Conservation (phyloP, 139 green algal genomes). For the Closterium sp. region DNA sequence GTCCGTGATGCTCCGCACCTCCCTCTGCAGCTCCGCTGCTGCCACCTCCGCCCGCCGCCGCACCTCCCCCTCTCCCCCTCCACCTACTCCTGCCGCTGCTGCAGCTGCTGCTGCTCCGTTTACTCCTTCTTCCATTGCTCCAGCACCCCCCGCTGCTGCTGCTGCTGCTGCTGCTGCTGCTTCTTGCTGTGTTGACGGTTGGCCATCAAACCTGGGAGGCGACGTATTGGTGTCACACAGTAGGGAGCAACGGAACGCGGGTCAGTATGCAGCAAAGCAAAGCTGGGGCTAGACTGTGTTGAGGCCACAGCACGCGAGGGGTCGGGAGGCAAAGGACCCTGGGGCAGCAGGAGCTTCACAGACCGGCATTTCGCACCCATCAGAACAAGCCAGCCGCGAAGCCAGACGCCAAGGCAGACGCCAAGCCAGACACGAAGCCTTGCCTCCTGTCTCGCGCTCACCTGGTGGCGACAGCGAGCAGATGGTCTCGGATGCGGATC, state of each 20-base stretch:
- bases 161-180: neutral
- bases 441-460: neutral
- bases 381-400: too few species aligned
- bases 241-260: too few species aligned
- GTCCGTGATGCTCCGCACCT: conserved; percentile 32
- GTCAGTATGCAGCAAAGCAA: too few species aligned
- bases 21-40: conserved; percentile 17
- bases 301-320: too few species aligned
- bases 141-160: neutral
- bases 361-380: too few species aligned
- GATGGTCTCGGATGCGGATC: conserved; percentile 24
- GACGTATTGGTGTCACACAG: neutral
- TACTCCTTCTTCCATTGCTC: neutral
- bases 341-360: too few species aligned
- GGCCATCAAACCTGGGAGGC: neutral
- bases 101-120: neutral
- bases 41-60: neutral
- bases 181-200: neutral
- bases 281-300: too few species aligned
- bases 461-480: neutral
- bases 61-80: neutral
- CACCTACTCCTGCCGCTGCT: neutral
- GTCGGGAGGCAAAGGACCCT: too few species aligned
- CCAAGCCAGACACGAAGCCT: too few species aligned
- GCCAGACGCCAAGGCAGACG: too few species aligned